Evolutionary conservation across 345 rosid genomes (phyloP).

Genomic region (Brassica juncea): DNA sequence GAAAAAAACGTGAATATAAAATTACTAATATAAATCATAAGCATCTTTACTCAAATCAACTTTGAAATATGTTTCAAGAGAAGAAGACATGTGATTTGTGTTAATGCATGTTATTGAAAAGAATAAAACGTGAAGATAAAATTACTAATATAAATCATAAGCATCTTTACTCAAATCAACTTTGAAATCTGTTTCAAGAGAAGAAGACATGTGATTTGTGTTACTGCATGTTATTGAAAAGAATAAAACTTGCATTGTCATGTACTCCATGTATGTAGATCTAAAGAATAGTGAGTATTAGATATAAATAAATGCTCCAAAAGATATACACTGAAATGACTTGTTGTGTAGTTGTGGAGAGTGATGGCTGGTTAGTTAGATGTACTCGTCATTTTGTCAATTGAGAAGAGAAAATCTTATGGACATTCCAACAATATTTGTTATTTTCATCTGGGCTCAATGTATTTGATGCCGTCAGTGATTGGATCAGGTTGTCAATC

Average conservation of each 20-base stretch:
- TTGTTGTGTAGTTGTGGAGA: conserved; percentile 36
- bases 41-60: not conserved
- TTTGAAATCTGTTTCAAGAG: not conserved
- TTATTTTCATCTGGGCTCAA: conserved; percentile 7
- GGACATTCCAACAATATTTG: conserved; percentile 18
- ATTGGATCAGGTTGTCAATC: conserved; percentile 5
- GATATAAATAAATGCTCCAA: not conserved
- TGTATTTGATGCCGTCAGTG: conserved; percentile 31
- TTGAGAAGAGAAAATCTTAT: conserved; percentile 4
- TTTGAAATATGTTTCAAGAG: not conserved
- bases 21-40: not conserved
- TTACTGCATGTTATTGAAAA: conserved; percentile 4
- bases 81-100: not conserved
- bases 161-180: not conserved
- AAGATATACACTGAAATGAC: conserved; percentile 17
- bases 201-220: not conserved
- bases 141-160: not conserved
- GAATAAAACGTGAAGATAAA: not conserved
- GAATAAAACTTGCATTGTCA: not conserved
- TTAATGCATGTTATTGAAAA: conserved; percentile 6
- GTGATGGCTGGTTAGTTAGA: conserved; percentile 37
- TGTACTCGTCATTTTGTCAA: conserved; percentile 35
- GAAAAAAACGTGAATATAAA: not conserved
- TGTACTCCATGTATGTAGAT: not conserved
- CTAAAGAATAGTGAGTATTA: not conserved